These are phyloP conservation scores for Abelmoschus esculentus DNA, from an alignment of 345 rosid genomes.

Conservation along the genomic window DNA sequence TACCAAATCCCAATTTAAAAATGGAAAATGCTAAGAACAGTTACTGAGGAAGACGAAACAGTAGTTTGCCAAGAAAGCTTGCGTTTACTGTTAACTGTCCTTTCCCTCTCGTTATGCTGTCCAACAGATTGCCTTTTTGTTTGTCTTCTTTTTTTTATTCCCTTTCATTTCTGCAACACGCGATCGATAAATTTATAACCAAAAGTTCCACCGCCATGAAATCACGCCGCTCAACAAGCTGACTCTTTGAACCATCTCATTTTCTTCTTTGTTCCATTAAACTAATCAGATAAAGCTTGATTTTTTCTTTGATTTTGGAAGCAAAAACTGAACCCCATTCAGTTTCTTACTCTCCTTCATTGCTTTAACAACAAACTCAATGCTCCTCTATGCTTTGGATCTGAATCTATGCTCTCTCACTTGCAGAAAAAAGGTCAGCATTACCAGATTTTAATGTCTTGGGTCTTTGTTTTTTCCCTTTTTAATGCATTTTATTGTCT, in stretches of 20 bases:
- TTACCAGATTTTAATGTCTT: not conserved
- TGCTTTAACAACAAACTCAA: not conserved
- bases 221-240: not conserved
- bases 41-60: no score
- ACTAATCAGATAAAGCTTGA: not conserved
- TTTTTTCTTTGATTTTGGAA: not conserved
- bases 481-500: constrained; percentile 12
- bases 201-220: not conserved
- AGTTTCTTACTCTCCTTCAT: not conserved
- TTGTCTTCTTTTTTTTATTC: no score
- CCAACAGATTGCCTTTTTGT: no score
- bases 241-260: not conserved
- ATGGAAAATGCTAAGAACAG: no score
- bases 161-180: not conserved
- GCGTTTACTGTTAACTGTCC: no score
- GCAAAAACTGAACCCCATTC: no score
- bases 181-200: not conserved
- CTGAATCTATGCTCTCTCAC: not conserved
- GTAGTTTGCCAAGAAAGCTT: no score
- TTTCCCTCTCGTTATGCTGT: no score
- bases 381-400: not conserved
- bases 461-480: not conserved
- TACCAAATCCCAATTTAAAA: no score
- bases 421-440: not conserved
- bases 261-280: no score